phyloP scores from a whole-genome alignment of 352 stramenopile genomes.

The Phytopythium boreale region DNA sequence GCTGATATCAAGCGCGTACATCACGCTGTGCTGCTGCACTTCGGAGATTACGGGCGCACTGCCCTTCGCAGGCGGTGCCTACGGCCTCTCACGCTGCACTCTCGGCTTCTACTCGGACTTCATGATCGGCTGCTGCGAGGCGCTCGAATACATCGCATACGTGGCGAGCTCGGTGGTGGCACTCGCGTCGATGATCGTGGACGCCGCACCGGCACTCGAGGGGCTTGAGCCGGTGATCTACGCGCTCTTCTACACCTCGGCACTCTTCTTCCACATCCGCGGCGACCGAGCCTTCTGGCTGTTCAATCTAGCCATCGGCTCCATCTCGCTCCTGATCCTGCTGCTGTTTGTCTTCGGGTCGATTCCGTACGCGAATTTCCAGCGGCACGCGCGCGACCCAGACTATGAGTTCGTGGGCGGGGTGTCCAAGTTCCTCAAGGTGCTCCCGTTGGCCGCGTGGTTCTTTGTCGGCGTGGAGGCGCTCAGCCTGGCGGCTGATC shows the following conservation, averaged over 20 bases:
- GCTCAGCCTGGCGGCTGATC: constrained; percentile 13
- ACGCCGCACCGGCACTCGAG: constrained; percentile 6
- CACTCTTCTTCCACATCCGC: constrained; percentile 28
- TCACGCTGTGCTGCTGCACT: constrained; percentile 36
- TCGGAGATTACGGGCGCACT: constrained; percentile 43
- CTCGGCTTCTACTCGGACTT: constrained; percentile 42
- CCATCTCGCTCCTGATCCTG: constrained; percentile 29
- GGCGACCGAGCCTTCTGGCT: constrained; percentile 36
- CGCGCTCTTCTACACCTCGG: constrained; percentile 28
- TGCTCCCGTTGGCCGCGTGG: constrained; percentile 16
- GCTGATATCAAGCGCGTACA: constrained; percentile 33
- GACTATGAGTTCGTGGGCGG: constrained; percentile 7
- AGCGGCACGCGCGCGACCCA: background rate
- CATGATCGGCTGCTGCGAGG: constrained; percentile 50
- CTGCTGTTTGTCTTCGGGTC: constrained; percentile 37
- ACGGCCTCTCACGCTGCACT: constrained; percentile 35
- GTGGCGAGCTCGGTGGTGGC: constrained; percentile 28
- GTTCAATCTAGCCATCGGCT: constrained; percentile 32
- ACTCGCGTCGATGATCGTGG: constrained; percentile 33
- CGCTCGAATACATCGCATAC: constrained; percentile 45
- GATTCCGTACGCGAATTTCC: constrained; percentile 25
- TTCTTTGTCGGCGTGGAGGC: constrained; percentile 32
- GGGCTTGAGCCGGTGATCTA: constrained; percentile 24
- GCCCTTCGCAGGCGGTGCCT: constrained; percentile 41
- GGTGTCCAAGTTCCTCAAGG: constrained; percentile 5